Percentiles rank a stretch among this genome's conserved stretches.
phyloP scores from a whole-genome alignment of 2,329 filamentous ascomycete genomes.

The Colletotrichum chrysophilum region DNA sequence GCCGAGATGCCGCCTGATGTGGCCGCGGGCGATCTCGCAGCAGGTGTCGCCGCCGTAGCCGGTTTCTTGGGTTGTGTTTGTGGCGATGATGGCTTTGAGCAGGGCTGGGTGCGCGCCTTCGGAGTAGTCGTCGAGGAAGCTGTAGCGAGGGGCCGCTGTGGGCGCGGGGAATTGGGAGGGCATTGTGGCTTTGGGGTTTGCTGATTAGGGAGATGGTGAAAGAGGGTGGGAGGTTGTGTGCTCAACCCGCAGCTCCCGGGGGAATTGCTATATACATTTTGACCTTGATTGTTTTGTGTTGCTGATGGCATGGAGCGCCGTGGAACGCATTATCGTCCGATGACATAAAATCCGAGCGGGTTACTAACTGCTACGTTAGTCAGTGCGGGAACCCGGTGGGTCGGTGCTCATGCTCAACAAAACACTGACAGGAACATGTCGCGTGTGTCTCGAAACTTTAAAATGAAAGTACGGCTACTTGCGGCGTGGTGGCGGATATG shows the following conservation, averaged over 20 bases:
- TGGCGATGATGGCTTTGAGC: conserved; percentile 48
- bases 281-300: background rate
- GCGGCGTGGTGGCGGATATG: background rate
- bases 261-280: background rate
- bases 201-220: background rate
- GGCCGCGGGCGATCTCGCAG: conserved; percentile 42
- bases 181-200: background rate
- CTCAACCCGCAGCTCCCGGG: background rate
- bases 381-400: conserved; percentile 15
- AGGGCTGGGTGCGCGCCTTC: conserved; percentile 56
- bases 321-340: background rate
- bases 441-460: background rate
- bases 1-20: conserved; percentile 32
- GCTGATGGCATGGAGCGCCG: background rate
- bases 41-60: conserved; percentile 54
- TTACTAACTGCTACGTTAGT: conserved; percentile 19
- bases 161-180: background rate
- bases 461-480: background rate
- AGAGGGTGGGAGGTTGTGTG: background rate
- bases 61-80: conserved; percentile 49
- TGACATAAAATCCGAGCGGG: conserved; percentile 1
- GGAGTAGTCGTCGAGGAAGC: conserved; percentile 57
- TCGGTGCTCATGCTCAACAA: conserved; percentile 9
- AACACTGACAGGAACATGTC: background rate
- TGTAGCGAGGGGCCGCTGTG: conserved; percentile 34